These are phyloP conservation scores for Ceratocystis alfenasii DNA, from an alignment of 2,329 filamentous ascomycete species.

Conservation along the genomic window DNA sequence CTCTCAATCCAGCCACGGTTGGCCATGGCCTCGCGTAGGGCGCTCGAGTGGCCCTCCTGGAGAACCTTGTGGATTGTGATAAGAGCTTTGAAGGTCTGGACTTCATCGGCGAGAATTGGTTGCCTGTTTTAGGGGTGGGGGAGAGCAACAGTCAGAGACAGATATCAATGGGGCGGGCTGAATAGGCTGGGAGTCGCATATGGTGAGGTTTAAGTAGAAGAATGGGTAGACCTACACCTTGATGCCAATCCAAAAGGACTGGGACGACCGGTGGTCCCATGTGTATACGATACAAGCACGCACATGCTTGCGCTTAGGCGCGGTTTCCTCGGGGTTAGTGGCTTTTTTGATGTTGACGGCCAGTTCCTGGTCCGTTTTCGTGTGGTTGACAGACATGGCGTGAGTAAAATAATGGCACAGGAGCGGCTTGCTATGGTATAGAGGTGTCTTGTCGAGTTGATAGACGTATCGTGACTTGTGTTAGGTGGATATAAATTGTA, in stretches of 20 bases:
- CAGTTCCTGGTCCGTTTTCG: slow-evolving; percentile 55
- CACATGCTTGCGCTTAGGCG: slow-evolving; percentile 79
- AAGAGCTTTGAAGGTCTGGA: slow-evolving; percentile 96
- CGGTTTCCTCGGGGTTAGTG: slow-evolving; percentile 55
- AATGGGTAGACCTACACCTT: slow-evolving; percentile 63
- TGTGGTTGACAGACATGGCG: slow-evolving; percentile 21
- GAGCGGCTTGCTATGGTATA: not conserved
- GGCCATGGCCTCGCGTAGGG: slow-evolving; percentile 75
- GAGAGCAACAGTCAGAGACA: slow-evolving; percentile 11
- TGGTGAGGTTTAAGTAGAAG: not conserved
- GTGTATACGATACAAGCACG: slow-evolving; percentile 96
- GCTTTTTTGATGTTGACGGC: slow-evolving; percentile 60
- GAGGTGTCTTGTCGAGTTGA: not conserved
- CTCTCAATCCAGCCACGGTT: slow-evolving; percentile 89
- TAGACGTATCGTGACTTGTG: too few species aligned
- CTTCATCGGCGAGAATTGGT: slow-evolving; percentile 94
- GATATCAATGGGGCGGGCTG: not conserved
- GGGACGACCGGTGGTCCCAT: slow-evolving; percentile 95
- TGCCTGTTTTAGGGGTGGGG: slow-evolving; percentile 44
- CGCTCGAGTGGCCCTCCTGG: slow-evolving; percentile 86
- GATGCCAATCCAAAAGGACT: slow-evolving; percentile 94
- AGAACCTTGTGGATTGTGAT: slow-evolving; percentile 97
- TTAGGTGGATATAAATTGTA: not conserved
- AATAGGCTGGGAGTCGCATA: slow-evolving; percentile 4
- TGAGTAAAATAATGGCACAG: not conserved